Percentiles rank a stretch among this genome's conserved stretches.
Conservation (phyloP, 2,329 filamentous ascomycete species). For the Graphilbum fragrans region DNA sequence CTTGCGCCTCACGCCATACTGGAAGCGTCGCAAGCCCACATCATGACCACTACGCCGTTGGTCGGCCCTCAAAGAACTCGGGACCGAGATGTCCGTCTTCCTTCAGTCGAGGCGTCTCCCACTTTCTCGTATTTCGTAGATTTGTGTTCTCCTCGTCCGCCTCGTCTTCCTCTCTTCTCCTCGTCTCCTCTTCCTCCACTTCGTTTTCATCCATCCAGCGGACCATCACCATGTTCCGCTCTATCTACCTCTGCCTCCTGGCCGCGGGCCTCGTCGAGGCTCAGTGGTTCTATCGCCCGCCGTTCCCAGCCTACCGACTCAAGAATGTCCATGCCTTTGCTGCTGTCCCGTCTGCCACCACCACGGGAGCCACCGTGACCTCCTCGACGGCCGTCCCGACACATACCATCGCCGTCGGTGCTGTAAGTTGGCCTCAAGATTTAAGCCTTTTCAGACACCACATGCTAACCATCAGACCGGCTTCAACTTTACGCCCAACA, state of each 20-base stretch:
- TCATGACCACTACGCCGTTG: no score
- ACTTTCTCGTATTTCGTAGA: no score
- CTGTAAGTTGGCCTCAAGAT: neutral
- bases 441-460: neutral
- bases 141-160: neutral
- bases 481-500: slow-evolving; percentile 22
- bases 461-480: slow-evolving; percentile 15
- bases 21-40: no score
- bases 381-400: neutral
- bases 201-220: neutral
- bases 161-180: neutral
- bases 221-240: neutral
- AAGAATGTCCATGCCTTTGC: no score
- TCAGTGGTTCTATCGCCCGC: no score
- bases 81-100: no score
- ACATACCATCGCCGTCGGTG: neutral
- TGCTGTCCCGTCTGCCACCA: no score
- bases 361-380: neutral
- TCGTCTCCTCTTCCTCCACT: neutral
- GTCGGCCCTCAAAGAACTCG: no score
- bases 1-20: no score
- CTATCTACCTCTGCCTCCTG: neutral
- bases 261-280: no score
- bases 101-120: no score
- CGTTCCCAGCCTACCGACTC: no score